Evolutionary conservation across 768 basidiomycete genomes (phyloP), one percentile per base, ranked within the genome.

Genomic region (Russula sp.): DNA sequence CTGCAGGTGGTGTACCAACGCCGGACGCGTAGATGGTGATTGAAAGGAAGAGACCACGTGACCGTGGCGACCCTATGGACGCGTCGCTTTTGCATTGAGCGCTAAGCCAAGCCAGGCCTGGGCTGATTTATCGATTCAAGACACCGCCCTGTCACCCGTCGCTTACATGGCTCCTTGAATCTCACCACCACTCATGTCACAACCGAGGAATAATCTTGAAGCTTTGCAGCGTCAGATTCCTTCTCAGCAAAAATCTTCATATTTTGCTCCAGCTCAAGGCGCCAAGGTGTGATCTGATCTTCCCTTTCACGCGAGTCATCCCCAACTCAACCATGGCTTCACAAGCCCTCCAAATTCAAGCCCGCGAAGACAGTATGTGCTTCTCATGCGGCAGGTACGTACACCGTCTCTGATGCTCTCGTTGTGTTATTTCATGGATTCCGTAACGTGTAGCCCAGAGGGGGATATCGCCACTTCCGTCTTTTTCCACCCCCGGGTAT

Each of bases 131-230:
- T 59, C 58, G 49, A 58, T 56, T 41, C 13, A 22, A n/a, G 41
- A 49, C 35, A 43, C 32, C 56, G 48, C 46, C 36, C 36, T 38
- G 36, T 13, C 36, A 9, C 9, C 18, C 32, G n/a, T 39, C 50
- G 51, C 47, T 60, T 35, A 45, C 5, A 50, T 42, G 57, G 32
- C 41, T 22, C 32, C 22, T 38, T 60, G 55, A 35, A 29, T 18
- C 39, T 5, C 39, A 10, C 55, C 52, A 55, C 41, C 20, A 46
- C 59, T 25, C 34, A 67, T 67, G 66, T 67, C 66, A 9, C 66
- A 67, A 45, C 60, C 64, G 42, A 65, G 58, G 48, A 67, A 67
- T 47, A 67, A 67, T 53, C 66, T 67, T n/a, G 64, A 67, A 7
- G 57, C 46, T 25, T 56, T 67, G 43, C 64, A 67, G 58, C 56